A percentile compares a stretch with the other conserved stretches of the same genome.
phyloP scores from a whole-genome alignment of 83 land plant genomes.

The Diphasiastrum complanatum region DNA sequence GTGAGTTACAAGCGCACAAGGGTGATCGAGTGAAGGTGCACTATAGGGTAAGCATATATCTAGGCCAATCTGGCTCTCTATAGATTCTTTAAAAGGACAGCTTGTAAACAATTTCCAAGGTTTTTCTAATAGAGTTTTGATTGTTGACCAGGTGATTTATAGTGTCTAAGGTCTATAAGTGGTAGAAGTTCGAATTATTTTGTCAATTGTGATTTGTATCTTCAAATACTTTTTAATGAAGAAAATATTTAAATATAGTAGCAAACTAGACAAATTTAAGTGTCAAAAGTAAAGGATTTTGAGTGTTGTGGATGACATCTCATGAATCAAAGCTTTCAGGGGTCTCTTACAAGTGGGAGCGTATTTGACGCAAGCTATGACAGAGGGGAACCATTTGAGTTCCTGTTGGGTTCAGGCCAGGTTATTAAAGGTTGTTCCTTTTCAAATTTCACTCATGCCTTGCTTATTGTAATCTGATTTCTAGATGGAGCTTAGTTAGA shows the following conservation, averaged over 20 bases:
- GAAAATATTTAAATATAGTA: too few species aligned
- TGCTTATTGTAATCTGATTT: too few species aligned
- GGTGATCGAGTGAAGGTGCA: conserved; percentile 40
- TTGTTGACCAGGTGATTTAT: neutral
- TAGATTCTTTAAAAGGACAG: too few species aligned
- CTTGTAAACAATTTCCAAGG: too few species aligned
- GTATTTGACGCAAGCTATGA: conserved; percentile 88
- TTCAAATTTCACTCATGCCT: neutral
- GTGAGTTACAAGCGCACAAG: conserved; percentile 40
- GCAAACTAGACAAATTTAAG: too few species aligned
- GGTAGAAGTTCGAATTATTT: neutral
- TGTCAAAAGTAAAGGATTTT: too few species aligned
- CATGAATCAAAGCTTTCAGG: conserved; percentile 36
- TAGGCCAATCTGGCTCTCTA: neutral
- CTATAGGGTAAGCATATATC: conserved; percentile 24
- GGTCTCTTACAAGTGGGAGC: conserved; percentile 79
- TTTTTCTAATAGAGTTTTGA: too few species aligned
- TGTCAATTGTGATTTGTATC: neutral
- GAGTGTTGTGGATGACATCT: too few species aligned
- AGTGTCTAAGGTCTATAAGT: neutral
- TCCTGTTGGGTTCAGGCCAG: conserved; percentile 81
- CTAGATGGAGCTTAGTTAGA: too few species aligned
- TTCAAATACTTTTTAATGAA: neutral
- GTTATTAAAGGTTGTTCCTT: conserved; percentile 70
- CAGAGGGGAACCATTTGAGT: conserved; percentile 86